Evolutionary conservation across 2,329 filamentous ascomycete species (phyloP).

Genomic region (Colletotrichum theobromicola): DNA sequence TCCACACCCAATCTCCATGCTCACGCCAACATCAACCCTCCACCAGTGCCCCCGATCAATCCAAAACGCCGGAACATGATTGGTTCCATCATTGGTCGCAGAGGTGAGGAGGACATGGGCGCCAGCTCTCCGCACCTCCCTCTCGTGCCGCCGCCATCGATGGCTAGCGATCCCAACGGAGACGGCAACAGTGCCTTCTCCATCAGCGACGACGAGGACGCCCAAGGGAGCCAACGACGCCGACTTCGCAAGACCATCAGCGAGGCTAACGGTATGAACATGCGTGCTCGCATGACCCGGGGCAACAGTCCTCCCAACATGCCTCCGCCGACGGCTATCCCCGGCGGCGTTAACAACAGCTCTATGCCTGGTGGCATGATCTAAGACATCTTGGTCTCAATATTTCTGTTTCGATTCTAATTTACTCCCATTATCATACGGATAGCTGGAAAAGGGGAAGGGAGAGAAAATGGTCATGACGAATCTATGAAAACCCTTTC

Average conservation of each 20-base stretch:
- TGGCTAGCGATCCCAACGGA: not conserved
- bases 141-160: conserved; percentile 22
- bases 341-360: conserved; percentile 31
- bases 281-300: conserved; percentile 29
- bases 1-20: conserved; percentile 44
- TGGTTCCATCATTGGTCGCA: conserved; percentile 39
- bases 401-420: not conserved
- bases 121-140: conserved; percentile 36
- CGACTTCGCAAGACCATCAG: conserved; percentile 48
- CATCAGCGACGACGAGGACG: conserved; percentile 45
- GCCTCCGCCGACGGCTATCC: conserved; percentile 30
- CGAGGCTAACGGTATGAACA: conserved; percentile 41
- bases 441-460: not conserved
- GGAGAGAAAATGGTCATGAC: conserved; percentile 12
- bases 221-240: conserved; percentile 36
- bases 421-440: not conserved
- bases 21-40: conserved; percentile 33
- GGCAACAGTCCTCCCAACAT: conserved; percentile 27
- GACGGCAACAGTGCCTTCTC: conserved; percentile 31
- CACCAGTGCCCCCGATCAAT: conserved; percentile 65
- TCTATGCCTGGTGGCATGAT: conserved; percentile 51
- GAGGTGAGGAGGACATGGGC: conserved; percentile 36
- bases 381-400: conserved; percentile 28
- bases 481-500: conserved; percentile 19
- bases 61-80: conserved; percentile 55